A percentile compares a stretch with the other conserved stretches of the same genome.
phyloP scores from a whole-genome alignment of 352 stramenopile species.

The Phytophthora colocasiae region DNA sequence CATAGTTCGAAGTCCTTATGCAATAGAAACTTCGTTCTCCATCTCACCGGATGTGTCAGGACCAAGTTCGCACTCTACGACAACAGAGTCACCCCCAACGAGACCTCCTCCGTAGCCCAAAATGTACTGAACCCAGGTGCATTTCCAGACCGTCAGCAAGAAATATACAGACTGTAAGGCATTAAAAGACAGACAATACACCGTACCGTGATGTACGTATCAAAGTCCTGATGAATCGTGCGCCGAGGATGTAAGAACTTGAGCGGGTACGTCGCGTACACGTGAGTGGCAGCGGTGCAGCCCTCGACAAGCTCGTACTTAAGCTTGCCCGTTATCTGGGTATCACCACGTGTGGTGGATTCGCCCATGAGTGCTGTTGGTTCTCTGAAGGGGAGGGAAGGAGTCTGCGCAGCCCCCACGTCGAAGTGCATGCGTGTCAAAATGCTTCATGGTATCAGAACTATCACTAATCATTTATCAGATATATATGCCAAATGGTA shows the following conservation, averaged over 20 bases:
- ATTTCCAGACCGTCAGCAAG: background rate
- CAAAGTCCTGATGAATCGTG: constrained; percentile 64
- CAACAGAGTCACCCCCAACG: constrained; percentile 76
- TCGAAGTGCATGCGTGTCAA: constrained; percentile 27
- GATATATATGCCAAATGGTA: constrained; percentile 4
- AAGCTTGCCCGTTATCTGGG: constrained; percentile 50
- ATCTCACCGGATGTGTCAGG: constrained; percentile 56
- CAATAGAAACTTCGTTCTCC: too few relatives aligned
- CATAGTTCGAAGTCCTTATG: background rate
- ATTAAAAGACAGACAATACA: background rate
- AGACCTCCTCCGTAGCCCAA: constrained; percentile 85
- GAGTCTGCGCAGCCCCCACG: background rate
- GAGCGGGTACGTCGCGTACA: constrained; percentile 86
- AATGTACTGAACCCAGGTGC: constrained; percentile 57
- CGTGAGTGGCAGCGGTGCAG: constrained; percentile 67
- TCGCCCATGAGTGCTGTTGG: constrained; percentile 12
- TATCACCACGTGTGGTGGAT: constrained; percentile 3
- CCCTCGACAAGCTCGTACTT: constrained; percentile 78
- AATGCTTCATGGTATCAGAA: constrained; percentile 13
- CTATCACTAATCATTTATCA: constrained; percentile 8
- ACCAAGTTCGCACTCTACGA: constrained; percentile 61
- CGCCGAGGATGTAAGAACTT: constrained; percentile 86
- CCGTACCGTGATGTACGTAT: constrained; percentile 80
- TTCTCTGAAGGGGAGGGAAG: background rate
- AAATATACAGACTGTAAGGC: too few relatives aligned